phyloP scores from a whole-genome alignment of 805 yeast species.

The Ogataea parapolymorpha region DNA sequence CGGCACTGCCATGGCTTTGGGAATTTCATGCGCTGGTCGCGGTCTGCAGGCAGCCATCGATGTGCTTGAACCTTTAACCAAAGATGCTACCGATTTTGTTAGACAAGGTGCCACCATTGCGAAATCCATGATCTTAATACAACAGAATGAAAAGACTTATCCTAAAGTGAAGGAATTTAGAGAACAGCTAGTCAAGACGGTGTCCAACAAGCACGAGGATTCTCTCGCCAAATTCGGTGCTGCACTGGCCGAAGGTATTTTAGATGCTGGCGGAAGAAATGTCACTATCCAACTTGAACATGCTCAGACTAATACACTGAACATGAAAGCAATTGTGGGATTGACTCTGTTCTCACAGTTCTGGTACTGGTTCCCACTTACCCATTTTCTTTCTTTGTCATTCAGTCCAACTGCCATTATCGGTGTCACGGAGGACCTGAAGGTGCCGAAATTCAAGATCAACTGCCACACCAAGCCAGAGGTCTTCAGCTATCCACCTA shows the following conservation, averaged over 20 bases:
- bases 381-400: slow-evolving; percentile 88
- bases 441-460: slow-evolving; percentile 78
- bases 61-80: slow-evolving; percentile 85
- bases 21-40: slow-evolving; percentile 96
- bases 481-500: slow-evolving; percentile 85
- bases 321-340: slow-evolving; percentile 90
- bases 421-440: slow-evolving; percentile 81
- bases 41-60: slow-evolving; percentile 85
- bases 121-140: slow-evolving; percentile 82
- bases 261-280: slow-evolving; percentile 98
- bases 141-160: slow-evolving; percentile 76
- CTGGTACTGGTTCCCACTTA: slow-evolving; percentile 98
- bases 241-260: slow-evolving; percentile 92
- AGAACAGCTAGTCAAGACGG: slow-evolving; percentile 69
- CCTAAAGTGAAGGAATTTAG: slow-evolving; percentile 79
- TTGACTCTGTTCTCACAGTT: slow-evolving; percentile 84
- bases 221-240: slow-evolving; percentile 98
- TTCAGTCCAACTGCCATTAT: slow-evolving; percentile 89
- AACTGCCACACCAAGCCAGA: slow-evolving; percentile 79
- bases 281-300: slow-evolving; percentile 92
- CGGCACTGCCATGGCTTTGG: slow-evolving; percentile 96
- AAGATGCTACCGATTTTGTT: slow-evolving; percentile 94
- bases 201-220: slow-evolving; percentile 88
- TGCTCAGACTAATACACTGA: slow-evolving; percentile 82
- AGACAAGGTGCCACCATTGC: slow-evolving; percentile 97